phyloP scores from a whole-genome alignment of 441 rosid species.

The Viola pubescens region DNA sequence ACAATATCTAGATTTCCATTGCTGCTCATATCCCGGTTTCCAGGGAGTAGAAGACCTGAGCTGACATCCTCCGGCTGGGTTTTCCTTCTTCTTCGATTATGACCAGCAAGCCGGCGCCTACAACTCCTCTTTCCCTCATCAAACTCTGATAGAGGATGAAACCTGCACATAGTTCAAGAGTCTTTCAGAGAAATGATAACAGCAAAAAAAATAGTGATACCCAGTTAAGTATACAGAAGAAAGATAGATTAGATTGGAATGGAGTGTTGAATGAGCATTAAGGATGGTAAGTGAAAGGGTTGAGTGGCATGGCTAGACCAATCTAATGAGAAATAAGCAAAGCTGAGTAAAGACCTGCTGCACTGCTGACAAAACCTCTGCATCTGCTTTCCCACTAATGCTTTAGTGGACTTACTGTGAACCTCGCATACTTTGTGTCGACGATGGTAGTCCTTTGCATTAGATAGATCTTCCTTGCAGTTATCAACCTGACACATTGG shows the following conservation, averaged over 20 bases:
- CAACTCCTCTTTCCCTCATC: constrained; percentile 56
- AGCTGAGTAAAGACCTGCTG: constrained; percentile 52
- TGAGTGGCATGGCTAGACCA: background rate
- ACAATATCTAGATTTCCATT: constrained; percentile 49
- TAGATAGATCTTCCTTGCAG: constrained; percentile 70
- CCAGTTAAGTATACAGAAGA: background rate
- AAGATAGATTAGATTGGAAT: background rate
- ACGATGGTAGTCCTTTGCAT: constrained; percentile 81
- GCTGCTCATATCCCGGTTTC: constrained; percentile 29
- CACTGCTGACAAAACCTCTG: constrained; percentile 98
- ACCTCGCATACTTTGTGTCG: constrained; percentile 82
- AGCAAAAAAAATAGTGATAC: background rate
- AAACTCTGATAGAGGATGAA: constrained; percentile 46
- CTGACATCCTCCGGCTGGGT: constrained; percentile 63
- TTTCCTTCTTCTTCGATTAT: constrained; percentile 53
- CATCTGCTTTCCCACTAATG: constrained; percentile 77
- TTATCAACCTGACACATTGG: constrained; percentile 86
- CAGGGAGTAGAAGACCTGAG: constrained; percentile 39
- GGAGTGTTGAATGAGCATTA: too few relatives aligned
- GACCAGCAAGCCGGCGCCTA: constrained; percentile 51
- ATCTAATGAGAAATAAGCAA: background rate
- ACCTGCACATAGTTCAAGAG: constrained; percentile 22
- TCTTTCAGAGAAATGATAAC: background rate
- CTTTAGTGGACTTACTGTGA: constrained; percentile 78
- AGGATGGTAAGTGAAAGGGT: background rate